Conservation (phyloP, 768 basidiomycete genomes). For the Tricholoma sp. region DNA sequence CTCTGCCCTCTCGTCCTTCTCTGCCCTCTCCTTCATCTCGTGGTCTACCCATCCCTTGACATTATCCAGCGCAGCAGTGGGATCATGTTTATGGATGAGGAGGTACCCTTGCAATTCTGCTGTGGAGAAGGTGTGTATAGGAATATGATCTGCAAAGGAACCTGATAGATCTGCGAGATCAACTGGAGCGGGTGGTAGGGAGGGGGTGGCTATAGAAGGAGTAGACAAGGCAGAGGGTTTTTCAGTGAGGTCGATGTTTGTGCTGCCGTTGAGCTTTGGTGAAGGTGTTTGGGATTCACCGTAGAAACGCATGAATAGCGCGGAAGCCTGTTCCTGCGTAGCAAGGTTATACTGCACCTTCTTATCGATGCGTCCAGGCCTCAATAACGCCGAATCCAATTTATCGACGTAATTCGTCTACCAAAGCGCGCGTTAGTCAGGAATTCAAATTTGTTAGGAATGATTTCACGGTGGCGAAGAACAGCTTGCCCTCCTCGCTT, state of each 20-base stretch:
- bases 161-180: constrained; percentile 8
- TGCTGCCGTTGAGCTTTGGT: not conserved
- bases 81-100: constrained; percentile 37
- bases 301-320: constrained; percentile 49
- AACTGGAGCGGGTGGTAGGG: not conserved
- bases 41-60: constrained; percentile 38
- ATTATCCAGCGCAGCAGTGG: constrained; percentile 27
- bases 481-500: constrained; percentile 56
- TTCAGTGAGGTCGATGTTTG: constrained; percentile 8
- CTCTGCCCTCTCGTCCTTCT: constrained; percentile 29
- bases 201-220: no score
- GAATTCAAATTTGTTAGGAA: not conserved
- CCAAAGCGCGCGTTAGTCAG: not conserved
- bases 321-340: constrained; percentile 38
- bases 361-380: constrained; percentile 53
- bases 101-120: constrained; percentile 62
- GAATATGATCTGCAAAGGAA: constrained; percentile 39
- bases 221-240: constrained; percentile 1
- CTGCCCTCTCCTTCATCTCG: constrained; percentile 27
- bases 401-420: constrained; percentile 53
- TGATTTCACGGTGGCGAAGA: constrained; percentile 51
- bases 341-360: constrained; percentile 49
- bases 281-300: constrained; percentile 6
- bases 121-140: constrained; percentile 46
- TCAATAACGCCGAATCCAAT: constrained; percentile 50